A percentile compares a stretch with the other conserved stretches of the same genome.
Evolutionary conservation across 768 basidiomycete species (phyloP).

Genomic region (Russula griseocarnosa): DNA sequence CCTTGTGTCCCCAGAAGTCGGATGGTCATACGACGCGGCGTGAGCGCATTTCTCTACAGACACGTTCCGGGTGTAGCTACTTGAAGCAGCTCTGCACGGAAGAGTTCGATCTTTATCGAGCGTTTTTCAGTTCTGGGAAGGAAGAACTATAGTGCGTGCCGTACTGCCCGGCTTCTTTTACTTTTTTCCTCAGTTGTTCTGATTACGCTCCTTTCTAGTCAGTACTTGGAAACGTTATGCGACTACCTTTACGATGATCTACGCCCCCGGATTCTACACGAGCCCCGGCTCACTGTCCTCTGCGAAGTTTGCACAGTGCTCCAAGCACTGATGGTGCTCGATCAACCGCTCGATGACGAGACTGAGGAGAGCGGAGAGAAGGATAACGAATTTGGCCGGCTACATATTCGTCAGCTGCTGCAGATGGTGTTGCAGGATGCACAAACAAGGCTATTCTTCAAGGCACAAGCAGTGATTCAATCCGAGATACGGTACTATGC

Average conservation of each 20-base stretch:
- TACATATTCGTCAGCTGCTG: slow-evolving; percentile 79
- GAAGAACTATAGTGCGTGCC: slow-evolving; percentile 61
- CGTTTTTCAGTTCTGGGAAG: slow-evolving; percentile 86
- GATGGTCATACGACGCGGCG: slow-evolving; percentile 1
- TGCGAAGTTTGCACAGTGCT: slow-evolving; percentile 96
- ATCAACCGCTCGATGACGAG: slow-evolving; percentile 48
- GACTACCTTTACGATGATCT: slow-evolving; percentile 95
- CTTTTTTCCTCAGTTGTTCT: background rate
- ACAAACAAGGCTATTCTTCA: slow-evolving; percentile 92
- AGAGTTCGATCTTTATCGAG: slow-evolving; percentile 80
- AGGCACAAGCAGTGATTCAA: slow-evolving; percentile 89
- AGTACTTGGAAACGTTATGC: slow-evolving; percentile 86
- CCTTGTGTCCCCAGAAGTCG: slow-evolving; percentile 1
- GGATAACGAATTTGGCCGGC: slow-evolving; percentile 46
- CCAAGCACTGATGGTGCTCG: slow-evolving; percentile 93
- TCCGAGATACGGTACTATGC: slow-evolving; percentile 82
- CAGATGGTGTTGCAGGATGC: slow-evolving; percentile 94
- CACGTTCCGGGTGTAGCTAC: slow-evolving; percentile 87
- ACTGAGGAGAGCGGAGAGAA: slow-evolving; percentile 36
- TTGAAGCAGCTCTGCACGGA: slow-evolving; percentile 87
- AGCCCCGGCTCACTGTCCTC: slow-evolving; percentile 78
- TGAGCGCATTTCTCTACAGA: slow-evolving; percentile 43
- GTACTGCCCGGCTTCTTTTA: background rate
- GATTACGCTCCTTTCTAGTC: slow-evolving; percentile 42
- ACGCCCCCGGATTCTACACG: slow-evolving; percentile 91